phyloP scores from a whole-genome alignment of 225 moss, liverwort and hornwort species.

The Anthoceros angustus region DNA sequence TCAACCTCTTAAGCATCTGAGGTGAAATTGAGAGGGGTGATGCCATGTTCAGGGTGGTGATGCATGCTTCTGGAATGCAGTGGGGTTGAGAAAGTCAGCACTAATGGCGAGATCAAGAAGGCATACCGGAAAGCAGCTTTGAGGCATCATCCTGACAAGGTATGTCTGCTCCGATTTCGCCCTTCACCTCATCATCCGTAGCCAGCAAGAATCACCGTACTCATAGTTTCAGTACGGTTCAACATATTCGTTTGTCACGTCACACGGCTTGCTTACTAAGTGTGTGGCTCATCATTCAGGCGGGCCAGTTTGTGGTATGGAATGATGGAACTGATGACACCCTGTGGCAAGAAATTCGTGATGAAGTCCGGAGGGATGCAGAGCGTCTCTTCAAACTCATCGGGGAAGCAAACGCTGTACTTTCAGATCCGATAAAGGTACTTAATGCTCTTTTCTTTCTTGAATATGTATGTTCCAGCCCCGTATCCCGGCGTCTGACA shows the following conservation, averaged over 20 bases:
- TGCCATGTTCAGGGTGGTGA: neutral
- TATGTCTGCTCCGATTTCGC: neutral
- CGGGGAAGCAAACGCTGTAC: constrained; percentile 85
- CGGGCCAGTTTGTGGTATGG: constrained; percentile 67
- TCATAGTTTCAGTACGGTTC: neutral
- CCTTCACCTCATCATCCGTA: neutral
- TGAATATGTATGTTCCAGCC: neutral
- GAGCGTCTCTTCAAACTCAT: constrained; percentile 92
- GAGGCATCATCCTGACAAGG: constrained; percentile 93
- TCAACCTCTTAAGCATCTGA: neutral
- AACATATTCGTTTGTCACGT: neutral
- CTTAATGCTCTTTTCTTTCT: neutral
- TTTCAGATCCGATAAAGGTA: constrained; percentile 66
- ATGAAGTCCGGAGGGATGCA: constrained; percentile 79
- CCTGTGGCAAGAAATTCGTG: constrained; percentile 25
- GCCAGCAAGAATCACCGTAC: neutral
- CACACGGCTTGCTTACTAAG: neutral
- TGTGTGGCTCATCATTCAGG: constrained; percentile 15
- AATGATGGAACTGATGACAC: constrained; percentile 37
- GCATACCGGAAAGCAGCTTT: constrained; percentile 89
- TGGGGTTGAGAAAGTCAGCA: constrained; percentile 55
- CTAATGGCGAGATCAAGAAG: constrained; percentile 72
- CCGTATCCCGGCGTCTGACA: neutral
- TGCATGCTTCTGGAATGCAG: constrained; percentile 15
- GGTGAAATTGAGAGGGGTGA: no score